phyloP scores from a whole-genome alignment of 495 filamentous ascomycete genomes.

The Xylona heveae region DNA sequence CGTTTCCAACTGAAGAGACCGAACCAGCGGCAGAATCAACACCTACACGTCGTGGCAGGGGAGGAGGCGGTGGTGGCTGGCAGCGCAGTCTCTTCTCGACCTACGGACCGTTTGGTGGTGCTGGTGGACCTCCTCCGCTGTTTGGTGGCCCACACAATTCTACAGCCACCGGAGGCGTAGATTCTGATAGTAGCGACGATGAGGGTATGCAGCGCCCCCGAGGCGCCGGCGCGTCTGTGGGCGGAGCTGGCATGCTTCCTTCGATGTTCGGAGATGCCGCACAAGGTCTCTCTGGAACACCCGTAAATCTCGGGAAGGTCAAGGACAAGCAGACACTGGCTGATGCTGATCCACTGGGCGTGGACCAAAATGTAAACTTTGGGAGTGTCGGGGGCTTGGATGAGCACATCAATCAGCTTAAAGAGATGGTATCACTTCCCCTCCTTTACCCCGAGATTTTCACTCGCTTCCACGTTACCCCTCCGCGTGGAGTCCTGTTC shows the following conservation, averaged over 20 bases:
- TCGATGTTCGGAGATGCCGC: conserved; percentile 29
- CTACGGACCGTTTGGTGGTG: conserved; percentile 79
- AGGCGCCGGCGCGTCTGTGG: conserved; percentile 27
- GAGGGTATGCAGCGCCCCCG: conserved; percentile 39
- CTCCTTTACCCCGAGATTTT: conserved; percentile 94
- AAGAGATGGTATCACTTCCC: conserved; percentile 93
- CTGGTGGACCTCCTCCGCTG: conserved; percentile 44
- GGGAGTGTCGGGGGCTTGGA: conserved; percentile 79
- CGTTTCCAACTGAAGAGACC: conserved; percentile 43
- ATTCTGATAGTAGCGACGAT: conserved; percentile 94
- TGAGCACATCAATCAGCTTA: conserved; percentile 82
- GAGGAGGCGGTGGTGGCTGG: conserved; percentile 33
- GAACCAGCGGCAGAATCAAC: conserved; percentile 40
- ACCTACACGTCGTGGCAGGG: conserved; percentile 41
- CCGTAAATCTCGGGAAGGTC: conserved; percentile 72
- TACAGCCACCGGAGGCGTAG: conserved; percentile 54
- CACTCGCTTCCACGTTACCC: conserved; percentile 70
- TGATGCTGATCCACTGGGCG: conserved; percentile 84
- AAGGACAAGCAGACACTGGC: conserved; percentile 65
- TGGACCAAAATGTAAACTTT: conserved; percentile 79
- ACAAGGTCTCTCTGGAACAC: conserved; percentile 39
- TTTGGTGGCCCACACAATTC: conserved; percentile 60
- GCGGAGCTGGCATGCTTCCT: conserved; percentile 47
- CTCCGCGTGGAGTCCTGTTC: conserved; percentile 85
- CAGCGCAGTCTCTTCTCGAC: conserved; percentile 66